phyloP scores from a whole-genome alignment of 345 rosid genomes.

The Eutrema japonicum region DNA sequence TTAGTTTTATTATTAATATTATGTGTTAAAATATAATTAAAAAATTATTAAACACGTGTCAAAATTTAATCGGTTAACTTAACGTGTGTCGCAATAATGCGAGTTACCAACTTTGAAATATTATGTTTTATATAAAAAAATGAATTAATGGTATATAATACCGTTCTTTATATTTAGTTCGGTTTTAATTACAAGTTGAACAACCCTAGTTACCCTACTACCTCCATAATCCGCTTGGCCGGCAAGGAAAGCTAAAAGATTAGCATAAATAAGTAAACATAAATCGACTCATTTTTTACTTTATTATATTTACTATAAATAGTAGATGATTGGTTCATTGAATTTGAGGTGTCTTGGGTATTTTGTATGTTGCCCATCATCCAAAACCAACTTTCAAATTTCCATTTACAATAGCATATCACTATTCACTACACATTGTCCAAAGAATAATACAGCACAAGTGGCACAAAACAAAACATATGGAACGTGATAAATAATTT shows the following conservation, averaged over 20 bases:
- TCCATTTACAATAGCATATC: slow-evolving; percentile 19
- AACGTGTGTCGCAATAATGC: too few relatives aligned
- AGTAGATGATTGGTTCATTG: slow-evolving; percentile 34
- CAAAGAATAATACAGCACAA: slow-evolving; percentile 31
- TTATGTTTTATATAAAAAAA: too few relatives aligned
- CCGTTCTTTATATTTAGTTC: not conserved
- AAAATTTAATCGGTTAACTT: too few relatives aligned
- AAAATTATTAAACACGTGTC: too few relatives aligned
- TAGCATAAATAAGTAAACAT: slow-evolving; percentile 5
- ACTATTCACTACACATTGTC: slow-evolving; percentile 35
- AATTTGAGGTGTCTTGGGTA: slow-evolving; percentile 30
- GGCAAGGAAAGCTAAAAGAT: slow-evolving; percentile 18
- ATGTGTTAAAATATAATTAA: too few relatives aligned
- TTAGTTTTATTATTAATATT: too few relatives aligned
- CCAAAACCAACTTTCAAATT: slow-evolving; percentile 31
- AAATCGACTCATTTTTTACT: too few relatives aligned
- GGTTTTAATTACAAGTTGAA: slow-evolving; percentile 17
- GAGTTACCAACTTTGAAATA: too few relatives aligned
- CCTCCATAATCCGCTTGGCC: not conserved
- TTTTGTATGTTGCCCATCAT: slow-evolving; percentile 32
- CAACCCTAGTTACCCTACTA: not conserved
- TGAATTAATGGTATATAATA: slow-evolving; percentile 1
- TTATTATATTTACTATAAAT: slow-evolving; percentile 1
- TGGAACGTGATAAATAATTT: slow-evolving; percentile 6
- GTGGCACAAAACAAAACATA: slow-evolving; percentile 34